phyloP scores from a whole-genome alignment of 805 yeast species.

The Teunomyces gatunensis region DNA sequence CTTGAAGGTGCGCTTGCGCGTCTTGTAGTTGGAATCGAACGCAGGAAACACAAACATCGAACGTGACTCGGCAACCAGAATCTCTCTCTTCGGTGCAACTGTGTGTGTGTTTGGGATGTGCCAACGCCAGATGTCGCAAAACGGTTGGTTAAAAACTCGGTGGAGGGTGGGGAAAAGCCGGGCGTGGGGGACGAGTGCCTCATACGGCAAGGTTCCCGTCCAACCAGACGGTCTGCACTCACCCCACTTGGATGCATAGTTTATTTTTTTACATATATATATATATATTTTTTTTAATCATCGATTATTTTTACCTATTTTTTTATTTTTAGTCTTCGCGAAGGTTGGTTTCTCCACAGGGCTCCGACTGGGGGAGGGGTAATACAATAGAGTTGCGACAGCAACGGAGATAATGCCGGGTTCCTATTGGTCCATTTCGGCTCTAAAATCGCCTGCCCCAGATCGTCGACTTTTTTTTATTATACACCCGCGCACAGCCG shows the following conservation, averaged over 20 bases:
- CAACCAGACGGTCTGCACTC: neutral
- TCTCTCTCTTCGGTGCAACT: neutral
- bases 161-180: neutral
- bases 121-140: neutral
- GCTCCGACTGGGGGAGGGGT: too few relatives aligned
- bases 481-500: too few relatives aligned
- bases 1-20: conserved; percentile 32
- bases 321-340: neutral
- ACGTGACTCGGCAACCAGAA: neutral
- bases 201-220: neutral
- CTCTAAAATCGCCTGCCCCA: too few relatives aligned
- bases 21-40: conserved; percentile 30
- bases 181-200: neutral
- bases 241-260: neutral
- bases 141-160: neutral
- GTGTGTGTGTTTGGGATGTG: neutral
- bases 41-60: conserved; percentile 37
- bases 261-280: too few relatives aligned
- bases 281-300: neutral
- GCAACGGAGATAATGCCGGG: too few relatives aligned
- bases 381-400: too few relatives aligned
- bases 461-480: too few relatives aligned
- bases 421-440: too few relatives aligned
- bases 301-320: neutral
- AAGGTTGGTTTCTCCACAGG: too few relatives aligned